Conservation (phyloP, 371 early-diverging fungal species). For the Mucor plumbeus region DNA sequence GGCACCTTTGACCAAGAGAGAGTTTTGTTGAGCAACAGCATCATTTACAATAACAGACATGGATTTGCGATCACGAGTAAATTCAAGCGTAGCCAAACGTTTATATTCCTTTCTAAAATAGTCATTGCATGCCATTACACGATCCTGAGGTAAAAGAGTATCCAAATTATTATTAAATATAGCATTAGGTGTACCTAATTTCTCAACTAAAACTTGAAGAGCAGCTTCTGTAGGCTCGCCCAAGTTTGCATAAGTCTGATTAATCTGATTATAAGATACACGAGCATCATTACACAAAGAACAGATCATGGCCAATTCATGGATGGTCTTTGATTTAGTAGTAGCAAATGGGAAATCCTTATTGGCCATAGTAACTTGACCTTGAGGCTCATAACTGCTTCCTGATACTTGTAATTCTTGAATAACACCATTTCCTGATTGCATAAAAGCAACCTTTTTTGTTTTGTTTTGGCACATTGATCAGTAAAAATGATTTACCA, state of each 20-base stretch:
- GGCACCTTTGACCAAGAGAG: constrained; percentile 90
- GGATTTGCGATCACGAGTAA: constrained; percentile 95
- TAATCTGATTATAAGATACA: constrained; percentile 76
- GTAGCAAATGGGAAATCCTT: constrained; percentile 29
- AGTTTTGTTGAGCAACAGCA: constrained; percentile 75
- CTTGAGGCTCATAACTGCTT: constrained; percentile 85
- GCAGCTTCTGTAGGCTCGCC: constrained; percentile 99
- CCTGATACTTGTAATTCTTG: constrained; percentile 80
- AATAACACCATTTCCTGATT: constrained; percentile 40
- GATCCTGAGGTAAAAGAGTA: constrained; percentile 50
- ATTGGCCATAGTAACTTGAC: constrained; percentile 64
- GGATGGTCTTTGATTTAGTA: constrained; percentile 58
- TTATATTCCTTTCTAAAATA: constrained; percentile 58
- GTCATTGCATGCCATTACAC: constrained; percentile 64
- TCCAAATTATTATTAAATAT: constrained; percentile 63
- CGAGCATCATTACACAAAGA: constrained; percentile 90
- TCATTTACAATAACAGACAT: constrained; percentile 84
- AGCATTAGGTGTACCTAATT: constrained; percentile 78
- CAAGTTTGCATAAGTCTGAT: constrained; percentile 67
- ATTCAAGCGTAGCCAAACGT: constrained; percentile 84
- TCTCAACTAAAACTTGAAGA: constrained; percentile 89
- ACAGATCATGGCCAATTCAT: constrained; percentile 81
- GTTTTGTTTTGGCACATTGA: neutral
- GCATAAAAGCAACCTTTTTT: neutral
- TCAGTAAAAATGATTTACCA: constrained; percentile 25